These are phyloP conservation scores for Hibiscus syriacus DNA, from an alignment of 345 rosid species.

Conservation along the genomic window DNA sequence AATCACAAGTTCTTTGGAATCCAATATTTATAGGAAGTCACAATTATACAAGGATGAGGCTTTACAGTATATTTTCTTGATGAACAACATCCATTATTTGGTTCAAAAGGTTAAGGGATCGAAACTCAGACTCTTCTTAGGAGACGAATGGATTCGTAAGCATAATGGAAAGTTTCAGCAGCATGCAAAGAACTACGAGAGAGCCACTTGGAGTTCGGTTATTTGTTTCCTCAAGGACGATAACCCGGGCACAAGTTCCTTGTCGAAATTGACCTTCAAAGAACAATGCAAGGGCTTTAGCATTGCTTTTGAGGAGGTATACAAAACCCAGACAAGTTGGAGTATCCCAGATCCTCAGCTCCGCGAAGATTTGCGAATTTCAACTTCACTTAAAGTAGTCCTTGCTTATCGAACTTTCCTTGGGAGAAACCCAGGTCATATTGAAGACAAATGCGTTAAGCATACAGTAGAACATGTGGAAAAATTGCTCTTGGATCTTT, in stretches of 20 bases:
- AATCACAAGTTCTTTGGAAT: slow-evolving; percentile 39
- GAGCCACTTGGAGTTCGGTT: slow-evolving; percentile 61
- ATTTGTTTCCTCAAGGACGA: slow-evolving; percentile 40
- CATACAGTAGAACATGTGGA: slow-evolving; percentile 54
- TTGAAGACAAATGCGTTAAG: slow-evolving; percentile 51
- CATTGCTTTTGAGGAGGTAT: slow-evolving; percentile 55
- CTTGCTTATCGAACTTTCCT: slow-evolving; percentile 65
- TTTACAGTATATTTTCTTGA: slow-evolving; percentile 43
- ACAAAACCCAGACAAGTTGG: slow-evolving; percentile 61
- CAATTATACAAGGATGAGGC: slow-evolving; percentile 44
- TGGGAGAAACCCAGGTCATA: slow-evolving; percentile 25
- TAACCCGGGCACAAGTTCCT: slow-evolving; percentile 4
- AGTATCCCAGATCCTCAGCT: slow-evolving; percentile 53
- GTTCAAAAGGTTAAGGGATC: slow-evolving; percentile 66
- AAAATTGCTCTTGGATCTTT: slow-evolving; percentile 50
- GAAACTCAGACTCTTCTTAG: slow-evolving; percentile 54
- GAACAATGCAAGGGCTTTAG: slow-evolving; percentile 57
- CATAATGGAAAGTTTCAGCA: slow-evolving; percentile 52
- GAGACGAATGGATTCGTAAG: slow-evolving; percentile 80
- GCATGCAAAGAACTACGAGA: slow-evolving; percentile 50
- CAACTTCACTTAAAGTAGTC: slow-evolving; percentile 56
- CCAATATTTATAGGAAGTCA: slow-evolving; percentile 44
- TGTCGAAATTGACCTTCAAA: slow-evolving; percentile 21
- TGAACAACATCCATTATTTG: slow-evolving; percentile 72
- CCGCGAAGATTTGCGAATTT: slow-evolving; percentile 55